phyloP scores from a whole-genome alignment of 805 yeast species.

The Spathaspora gorwiae region DNA sequence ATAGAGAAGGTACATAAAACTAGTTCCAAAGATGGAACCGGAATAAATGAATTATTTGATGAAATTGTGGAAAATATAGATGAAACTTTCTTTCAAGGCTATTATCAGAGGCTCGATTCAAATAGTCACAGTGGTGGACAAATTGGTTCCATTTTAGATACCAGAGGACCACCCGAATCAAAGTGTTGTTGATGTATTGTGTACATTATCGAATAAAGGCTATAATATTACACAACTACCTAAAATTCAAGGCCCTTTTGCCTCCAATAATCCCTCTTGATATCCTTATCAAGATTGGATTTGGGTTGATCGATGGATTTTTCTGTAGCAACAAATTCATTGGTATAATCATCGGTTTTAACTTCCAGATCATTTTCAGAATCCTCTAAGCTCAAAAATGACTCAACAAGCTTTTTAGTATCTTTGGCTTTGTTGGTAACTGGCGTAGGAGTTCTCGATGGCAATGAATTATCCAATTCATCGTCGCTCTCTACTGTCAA shows the following conservation, averaged over 20 bases:
- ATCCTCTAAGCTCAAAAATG: conserved; percentile 18
- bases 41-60: conserved; percentile 41
- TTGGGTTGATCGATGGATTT: conserved; percentile 9
- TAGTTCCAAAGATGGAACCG: conserved; percentile 70
- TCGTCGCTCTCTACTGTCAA: conserved; percentile 36
- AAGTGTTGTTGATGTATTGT: conserved; percentile 6
- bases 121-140: not conserved
- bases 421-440: conserved; percentile 9
- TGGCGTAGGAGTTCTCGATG: conserved; percentile 6
- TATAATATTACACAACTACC: not conserved
- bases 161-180: conserved; percentile 4
- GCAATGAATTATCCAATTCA: conserved; percentile 5
- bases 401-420: conserved; percentile 13
- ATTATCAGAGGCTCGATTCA: conserved; percentile 6
- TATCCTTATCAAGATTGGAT: conserved; percentile 27
- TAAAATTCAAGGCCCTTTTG: conserved; percentile 38
- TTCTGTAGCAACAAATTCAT: conserved; percentile 3
- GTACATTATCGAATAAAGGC: not conserved
- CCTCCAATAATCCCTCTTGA: conserved; percentile 36
- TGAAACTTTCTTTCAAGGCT: conserved; percentile 24
- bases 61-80: conserved; percentile 26
- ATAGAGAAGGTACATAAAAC: conserved; percentile 34
- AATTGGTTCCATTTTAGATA: conserved; percentile 8
- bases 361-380: conserved; percentile 7
- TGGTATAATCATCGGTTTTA: conserved; percentile 11